These are phyloP conservation scores for Nemania diffusa DNA, from an alignment of 2,329 filamentous ascomycete species.

Conservation along the genomic window DNA sequence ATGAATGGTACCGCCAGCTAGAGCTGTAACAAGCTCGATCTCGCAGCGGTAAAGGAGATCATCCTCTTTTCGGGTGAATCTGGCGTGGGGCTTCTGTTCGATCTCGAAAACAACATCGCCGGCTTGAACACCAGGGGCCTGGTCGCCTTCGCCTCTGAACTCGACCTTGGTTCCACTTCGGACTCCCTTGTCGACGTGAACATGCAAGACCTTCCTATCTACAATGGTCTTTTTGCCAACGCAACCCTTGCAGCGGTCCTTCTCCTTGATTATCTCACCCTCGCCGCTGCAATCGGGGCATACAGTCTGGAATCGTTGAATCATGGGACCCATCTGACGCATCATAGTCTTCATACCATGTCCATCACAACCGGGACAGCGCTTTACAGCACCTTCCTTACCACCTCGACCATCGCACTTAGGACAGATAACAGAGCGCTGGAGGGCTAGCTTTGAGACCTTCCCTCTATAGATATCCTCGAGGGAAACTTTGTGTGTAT, in stretches of 20 bases:
- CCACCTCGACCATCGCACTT: conserved; percentile 94
- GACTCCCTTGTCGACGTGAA: conserved; percentile 95
- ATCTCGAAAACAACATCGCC: conserved; percentile 99
- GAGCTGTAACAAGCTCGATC: conserved; percentile 93
- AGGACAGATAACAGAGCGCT: conserved; percentile 96
- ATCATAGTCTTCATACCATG: conserved; percentile 99
- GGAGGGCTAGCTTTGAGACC: conserved; percentile 94
- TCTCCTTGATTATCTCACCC: conserved; percentile 95
- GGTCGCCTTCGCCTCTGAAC: conserved; percentile 96
- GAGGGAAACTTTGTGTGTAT: conserved; percentile 97
- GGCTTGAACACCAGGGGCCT: conserved; percentile 89
- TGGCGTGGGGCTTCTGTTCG: conserved; percentile 96
- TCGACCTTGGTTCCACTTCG: conserved; percentile 95
- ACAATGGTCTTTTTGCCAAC: conserved; percentile 97
- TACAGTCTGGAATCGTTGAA: conserved; percentile 99
- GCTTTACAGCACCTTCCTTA: conserved; percentile 97
- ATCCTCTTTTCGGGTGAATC: conserved; percentile 96
- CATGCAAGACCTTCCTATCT: conserved; percentile 97
- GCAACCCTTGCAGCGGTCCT: conserved; percentile 97
- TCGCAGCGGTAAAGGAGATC: conserved; percentile 95
- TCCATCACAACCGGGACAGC: conserved; percentile 89
- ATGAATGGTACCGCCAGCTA: conserved; percentile 89
- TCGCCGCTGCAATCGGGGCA: conserved; percentile 98
- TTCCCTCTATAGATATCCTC: conserved; percentile 99
- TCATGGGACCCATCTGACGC: conserved; percentile 99